phyloP scores from a whole-genome alignment of 2,329 filamentous ascomycete genomes.

The Colletotrichum sp. region DNA sequence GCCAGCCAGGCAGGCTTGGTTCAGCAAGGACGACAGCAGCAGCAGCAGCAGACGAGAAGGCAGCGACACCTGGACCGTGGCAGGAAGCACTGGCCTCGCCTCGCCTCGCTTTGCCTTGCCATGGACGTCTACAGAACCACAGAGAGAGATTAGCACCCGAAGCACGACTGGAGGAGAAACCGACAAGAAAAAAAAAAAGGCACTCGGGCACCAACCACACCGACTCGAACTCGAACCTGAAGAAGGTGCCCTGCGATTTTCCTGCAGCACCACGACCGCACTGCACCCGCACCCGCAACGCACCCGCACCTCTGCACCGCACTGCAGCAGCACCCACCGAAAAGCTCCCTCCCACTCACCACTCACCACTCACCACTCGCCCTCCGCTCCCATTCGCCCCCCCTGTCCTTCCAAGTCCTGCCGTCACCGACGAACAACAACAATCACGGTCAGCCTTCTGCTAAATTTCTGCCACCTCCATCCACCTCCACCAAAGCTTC shows the following conservation, averaged over 20 bases:
- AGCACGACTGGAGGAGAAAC: background rate
- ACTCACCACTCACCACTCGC: background rate
- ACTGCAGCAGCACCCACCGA: background rate
- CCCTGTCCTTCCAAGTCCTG: constrained; percentile 8
- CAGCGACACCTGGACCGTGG: background rate
- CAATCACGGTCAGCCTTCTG: constrained; percentile 15
- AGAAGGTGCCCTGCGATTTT: background rate
- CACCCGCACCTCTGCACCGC: background rate
- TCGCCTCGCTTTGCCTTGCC: background rate
- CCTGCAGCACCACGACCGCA: background rate
- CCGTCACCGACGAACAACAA: constrained; percentile 22
- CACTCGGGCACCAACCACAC: background rate
- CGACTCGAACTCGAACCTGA: background rate
- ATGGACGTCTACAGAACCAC: background rate
- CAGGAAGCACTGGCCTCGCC: background rate
- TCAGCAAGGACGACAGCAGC: background rate
- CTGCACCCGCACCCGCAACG: background rate
- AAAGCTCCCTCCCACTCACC: constrained; percentile 8
- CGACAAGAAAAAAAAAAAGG: background rate
- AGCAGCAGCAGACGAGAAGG: background rate
- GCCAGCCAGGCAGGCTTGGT: background rate
- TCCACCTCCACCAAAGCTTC: constrained; percentile 22
- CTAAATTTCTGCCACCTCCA: constrained; percentile 23
- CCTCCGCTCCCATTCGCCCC: constrained; percentile 9
- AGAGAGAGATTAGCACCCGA: background rate